Evolutionary conservation across 257 asterid genomes (phyloP), one percentile per base, ranked within the genome.

Genomic region (Solanum habrochaites): DNA sequence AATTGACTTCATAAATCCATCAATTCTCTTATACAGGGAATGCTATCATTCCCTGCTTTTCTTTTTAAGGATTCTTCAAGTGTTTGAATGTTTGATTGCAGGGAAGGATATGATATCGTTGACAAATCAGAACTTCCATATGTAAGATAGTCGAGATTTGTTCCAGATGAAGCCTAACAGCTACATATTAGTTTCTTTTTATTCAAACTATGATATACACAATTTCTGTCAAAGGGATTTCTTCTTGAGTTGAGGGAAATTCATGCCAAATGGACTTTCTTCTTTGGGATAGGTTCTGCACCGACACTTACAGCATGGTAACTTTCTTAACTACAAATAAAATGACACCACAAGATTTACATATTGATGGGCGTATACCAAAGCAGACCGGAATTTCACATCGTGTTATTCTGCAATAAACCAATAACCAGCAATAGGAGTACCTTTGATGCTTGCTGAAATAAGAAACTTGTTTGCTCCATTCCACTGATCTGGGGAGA

Each of bases 401-500:
- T 42, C 31, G 18, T 40, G 73, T 18, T 20, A 16, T 39, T 66
- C 60, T 3, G 25, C 73, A 67, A 82, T 49, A 81, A 32, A 35
- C 62, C 86, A 39, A 60, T 67, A 21, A 72, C 52, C 18, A 70
- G 75, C 29, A 72, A 64, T 43, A 45, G 60, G n/a, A 71, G 73
- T 92, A 95, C 98, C 98, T 95, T 95, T 78, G 98, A 93, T 58
- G 97, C 97, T 90, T 95, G 98, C 90, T 95, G 98, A 93, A 95
- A 95, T 66, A 95, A 88, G 94, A 95, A 95, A 89, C 98, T 95
- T 43, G 98, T 95, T 92, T 95, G 98, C 91, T 94, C 98, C 98
- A 95, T 95, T 85, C 98, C 98, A 87, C 98, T 95, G 88, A 95
- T 94, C 98, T 95, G 89, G 85, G 88, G 85, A 87, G 58, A 82